phyloP scores from a whole-genome alignment of 768 basidiomycete species.

The Russula emetica region DNA sequence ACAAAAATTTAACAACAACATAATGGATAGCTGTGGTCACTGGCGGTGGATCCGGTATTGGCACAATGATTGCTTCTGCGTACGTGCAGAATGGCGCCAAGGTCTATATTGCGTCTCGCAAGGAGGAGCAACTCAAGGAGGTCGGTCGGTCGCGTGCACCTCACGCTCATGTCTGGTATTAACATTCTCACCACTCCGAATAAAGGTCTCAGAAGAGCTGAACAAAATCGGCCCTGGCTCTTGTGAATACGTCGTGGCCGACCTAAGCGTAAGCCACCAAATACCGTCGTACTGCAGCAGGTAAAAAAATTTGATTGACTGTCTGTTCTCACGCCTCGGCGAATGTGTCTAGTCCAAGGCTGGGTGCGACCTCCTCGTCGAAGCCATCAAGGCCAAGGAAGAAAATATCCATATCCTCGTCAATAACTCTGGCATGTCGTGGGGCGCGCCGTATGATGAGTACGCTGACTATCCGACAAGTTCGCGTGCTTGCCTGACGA shows the following conservation, averaged over 20 bases:
- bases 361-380: slow-evolving; percentile 70
- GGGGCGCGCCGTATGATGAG: slow-evolving; percentile 67
- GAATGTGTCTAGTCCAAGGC: slow-evolving; percentile 53
- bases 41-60: slow-evolving; percentile 80
- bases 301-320: not conserved
- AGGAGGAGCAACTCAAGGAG: slow-evolving; percentile 72
- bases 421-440: slow-evolving; percentile 78
- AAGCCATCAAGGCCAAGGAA: slow-evolving; percentile 65
- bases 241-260: slow-evolving; percentile 69
- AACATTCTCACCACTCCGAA: not conserved
- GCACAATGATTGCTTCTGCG: slow-evolving; percentile 77
- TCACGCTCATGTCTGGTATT: not conserved
- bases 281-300: not conserved
- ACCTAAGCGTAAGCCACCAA: slow-evolving; percentile 58
- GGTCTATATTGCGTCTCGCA: slow-evolving; percentile 87
- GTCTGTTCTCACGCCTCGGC: not conserved
- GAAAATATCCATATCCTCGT: slow-evolving; percentile 74
- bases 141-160: slow-evolving; percentile 42
- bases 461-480: slow-evolving; percentile 17
- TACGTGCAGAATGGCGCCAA: slow-evolving; percentile 83
- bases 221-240: slow-evolving; percentile 56
- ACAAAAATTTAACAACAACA: not conserved
- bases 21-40: slow-evolving; percentile 60
- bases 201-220: slow-evolving; percentile 45
- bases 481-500: not conserved